phyloP scores from a whole-genome alignment of 1,284 basidiomycete genomes.

The Boletus smithii region DNA sequence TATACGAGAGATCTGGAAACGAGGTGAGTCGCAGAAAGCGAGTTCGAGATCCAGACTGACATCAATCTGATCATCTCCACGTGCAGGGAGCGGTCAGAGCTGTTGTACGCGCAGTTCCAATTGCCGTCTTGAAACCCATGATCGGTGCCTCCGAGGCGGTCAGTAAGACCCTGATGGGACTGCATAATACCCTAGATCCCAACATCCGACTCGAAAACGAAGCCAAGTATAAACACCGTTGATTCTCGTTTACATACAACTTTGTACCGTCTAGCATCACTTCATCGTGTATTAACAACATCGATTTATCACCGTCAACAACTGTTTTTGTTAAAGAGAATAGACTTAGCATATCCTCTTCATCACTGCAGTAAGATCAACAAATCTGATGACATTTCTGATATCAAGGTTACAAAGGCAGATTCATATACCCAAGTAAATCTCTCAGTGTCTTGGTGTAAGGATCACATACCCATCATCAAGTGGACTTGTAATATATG shows the following conservation, averaged over 20 bases:
- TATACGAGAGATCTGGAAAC: constrained; percentile 87
- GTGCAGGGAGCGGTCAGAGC: constrained; percentile 82
- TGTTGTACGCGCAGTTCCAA: constrained; percentile 93
- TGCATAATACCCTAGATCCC: constrained; percentile 88
- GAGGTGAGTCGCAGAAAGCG: constrained; percentile 54
- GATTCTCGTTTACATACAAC: constrained; percentile 17
- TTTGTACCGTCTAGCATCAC: constrained; percentile 22
- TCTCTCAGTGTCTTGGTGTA: constrained; percentile 25
- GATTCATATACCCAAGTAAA: not conserved
- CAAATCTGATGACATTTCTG: not conserved
- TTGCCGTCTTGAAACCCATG: constrained; percentile 94
- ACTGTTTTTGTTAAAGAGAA: not conserved
- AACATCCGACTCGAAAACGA: constrained; percentile 75
- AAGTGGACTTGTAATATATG: constrained; percentile 33
- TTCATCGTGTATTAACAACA: constrained; percentile 16
- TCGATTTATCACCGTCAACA: not conserved
- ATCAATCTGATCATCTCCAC: not conserved
- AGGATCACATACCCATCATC: constrained; percentile 30
- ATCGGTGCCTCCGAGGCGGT: constrained; percentile 96
- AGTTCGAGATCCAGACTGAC: not conserved
- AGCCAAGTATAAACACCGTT: constrained; percentile 84
- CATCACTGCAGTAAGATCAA: not conserved
- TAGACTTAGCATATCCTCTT: not conserved
- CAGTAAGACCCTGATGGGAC: constrained; percentile 89
- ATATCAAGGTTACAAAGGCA: not conserved